A percentile compares a stretch with the other conserved stretches of the same genome.
Evolutionary conservation across 2,329 filamentous ascomycete genomes (phyloP).

Genomic region (Beauveria bassiana): DNA sequence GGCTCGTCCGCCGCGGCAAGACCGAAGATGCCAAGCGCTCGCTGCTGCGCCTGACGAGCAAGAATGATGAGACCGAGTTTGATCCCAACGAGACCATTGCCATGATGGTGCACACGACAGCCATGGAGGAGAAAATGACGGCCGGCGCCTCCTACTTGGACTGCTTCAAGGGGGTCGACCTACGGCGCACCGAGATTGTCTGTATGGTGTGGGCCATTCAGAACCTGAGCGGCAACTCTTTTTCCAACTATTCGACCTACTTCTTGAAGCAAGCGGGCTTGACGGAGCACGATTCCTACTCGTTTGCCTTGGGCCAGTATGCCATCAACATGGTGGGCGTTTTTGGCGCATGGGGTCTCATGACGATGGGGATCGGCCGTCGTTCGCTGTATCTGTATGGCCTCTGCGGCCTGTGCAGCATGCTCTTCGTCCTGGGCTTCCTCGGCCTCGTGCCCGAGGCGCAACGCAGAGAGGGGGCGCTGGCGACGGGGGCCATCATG

Average conservation of each 20-base stretch:
- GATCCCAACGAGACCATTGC: constrained; percentile 77
- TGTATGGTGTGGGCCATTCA: constrained; percentile 59
- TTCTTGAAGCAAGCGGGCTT: constrained; percentile 55
- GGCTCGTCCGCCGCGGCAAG: constrained; percentile 62
- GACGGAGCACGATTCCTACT: constrained; percentile 42
- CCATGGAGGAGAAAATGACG: constrained; percentile 69
- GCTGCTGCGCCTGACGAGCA: constrained; percentile 57
- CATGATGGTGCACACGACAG: constrained; percentile 89
- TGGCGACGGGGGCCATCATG: constrained; percentile 83
- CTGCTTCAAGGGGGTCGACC: constrained; percentile 74
- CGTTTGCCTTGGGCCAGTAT: constrained; percentile 57
- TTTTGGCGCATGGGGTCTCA: constrained; percentile 73
- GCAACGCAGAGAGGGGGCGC: constrained; percentile 52
- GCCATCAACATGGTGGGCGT: constrained; percentile 73
- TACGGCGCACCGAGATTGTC: constrained; percentile 67
- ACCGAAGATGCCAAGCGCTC: constrained; percentile 59
- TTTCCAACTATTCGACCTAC: constrained; percentile 59
- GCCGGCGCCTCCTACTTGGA: constrained; percentile 67
- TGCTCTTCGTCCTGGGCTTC: constrained; percentile 81
- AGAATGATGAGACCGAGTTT: constrained; percentile 59
- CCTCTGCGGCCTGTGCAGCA: constrained; percentile 61
- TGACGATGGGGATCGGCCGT: constrained; percentile 67
- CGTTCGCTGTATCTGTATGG: constrained; percentile 70
- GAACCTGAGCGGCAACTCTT: constrained; percentile 55
- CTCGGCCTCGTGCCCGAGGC: constrained; percentile 61